phyloP scores from a whole-genome alignment of 2,329 filamentous ascomycete species.

The Fusarium keratoplasticum region DNA sequence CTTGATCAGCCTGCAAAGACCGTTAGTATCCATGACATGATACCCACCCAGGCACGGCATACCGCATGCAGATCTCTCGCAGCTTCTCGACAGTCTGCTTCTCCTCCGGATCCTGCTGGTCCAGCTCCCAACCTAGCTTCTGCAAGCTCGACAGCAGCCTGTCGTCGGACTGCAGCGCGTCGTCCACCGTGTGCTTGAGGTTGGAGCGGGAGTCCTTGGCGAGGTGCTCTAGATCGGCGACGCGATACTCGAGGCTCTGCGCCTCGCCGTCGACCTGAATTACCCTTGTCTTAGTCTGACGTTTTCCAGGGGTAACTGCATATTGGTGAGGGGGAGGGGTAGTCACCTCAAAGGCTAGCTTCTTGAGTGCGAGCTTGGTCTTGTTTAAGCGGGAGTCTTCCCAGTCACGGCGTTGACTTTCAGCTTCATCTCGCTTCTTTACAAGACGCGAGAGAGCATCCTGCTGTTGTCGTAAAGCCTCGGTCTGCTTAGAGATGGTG shows the following conservation, averaged over 20 bases:
- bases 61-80: constrained; percentile 69
- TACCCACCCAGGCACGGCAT: constrained; percentile 7
- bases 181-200: constrained; percentile 62
- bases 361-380: constrained; percentile 53
- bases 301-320: not conserved
- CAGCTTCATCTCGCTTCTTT: constrained; percentile 52
- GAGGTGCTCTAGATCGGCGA: constrained; percentile 64
- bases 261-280: constrained; percentile 62
- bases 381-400: constrained; percentile 45
- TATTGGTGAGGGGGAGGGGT: not conserved
- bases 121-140: constrained; percentile 72
- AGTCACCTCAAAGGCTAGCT: constrained; percentile 56
- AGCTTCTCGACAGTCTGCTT: constrained; percentile 66
- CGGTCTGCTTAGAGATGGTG: constrained; percentile 72
- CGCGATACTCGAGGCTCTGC: constrained; percentile 58
- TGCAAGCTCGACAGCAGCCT: constrained; percentile 73
- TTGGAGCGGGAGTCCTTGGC: constrained; percentile 56
- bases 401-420: constrained; percentile 45
- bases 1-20: constrained; percentile 62
- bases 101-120: constrained; percentile 63
- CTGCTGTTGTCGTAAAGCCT: constrained; percentile 70
- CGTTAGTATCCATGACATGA: constrained; percentile 16
- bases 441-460: constrained; percentile 67
- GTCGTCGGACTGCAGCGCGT: constrained; percentile 70
- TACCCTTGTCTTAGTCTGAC: constrained; percentile 6